Percentiles rank a stretch among this genome's conserved stretches.
Conservation (phyloP, 2,329 filamentous ascomycete species). For the Coniochaeta hoffmannii region DNA sequence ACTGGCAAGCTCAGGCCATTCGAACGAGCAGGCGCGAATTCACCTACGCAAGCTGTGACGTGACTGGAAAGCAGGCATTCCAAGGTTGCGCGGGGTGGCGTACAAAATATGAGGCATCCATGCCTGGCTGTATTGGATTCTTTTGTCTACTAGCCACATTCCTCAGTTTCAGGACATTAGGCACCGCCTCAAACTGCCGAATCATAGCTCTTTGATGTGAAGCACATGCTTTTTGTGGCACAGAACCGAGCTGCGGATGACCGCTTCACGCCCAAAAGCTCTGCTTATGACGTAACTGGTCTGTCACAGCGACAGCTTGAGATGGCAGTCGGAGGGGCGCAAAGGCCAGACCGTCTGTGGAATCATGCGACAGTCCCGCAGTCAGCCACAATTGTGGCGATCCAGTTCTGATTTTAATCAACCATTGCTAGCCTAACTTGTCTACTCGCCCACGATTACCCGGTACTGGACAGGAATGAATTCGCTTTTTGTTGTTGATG, state of each 20-base stretch:
- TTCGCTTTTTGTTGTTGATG: too few relatives aligned
- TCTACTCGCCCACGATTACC: too few relatives aligned
- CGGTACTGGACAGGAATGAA: too few relatives aligned
- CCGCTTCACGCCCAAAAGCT: not conserved
- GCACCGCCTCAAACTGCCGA: not conserved
- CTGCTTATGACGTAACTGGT: not conserved
- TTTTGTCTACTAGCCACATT: not conserved
- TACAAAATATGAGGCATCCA: not conserved
- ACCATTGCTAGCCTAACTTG: too few relatives aligned
- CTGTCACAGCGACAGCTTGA: not conserved
- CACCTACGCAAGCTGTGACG: slow-evolving; percentile 3
- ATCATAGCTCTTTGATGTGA: not conserved
- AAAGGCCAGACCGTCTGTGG: not conserved
- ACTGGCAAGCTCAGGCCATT: not conserved
- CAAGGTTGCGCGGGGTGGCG: not conserved
- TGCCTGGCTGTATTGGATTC: not conserved
- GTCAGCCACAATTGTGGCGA: not conserved
- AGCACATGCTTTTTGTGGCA: slow-evolving; percentile 1
- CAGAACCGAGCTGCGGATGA: not conserved
- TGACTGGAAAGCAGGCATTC: not conserved
- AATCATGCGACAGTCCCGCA: not conserved
- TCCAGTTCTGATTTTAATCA: not conserved
- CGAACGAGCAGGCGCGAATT: not conserved
- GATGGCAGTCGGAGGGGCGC: not conserved
- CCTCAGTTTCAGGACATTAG: not conserved